A percentile compares a stretch with the other conserved stretches of the same genome.
Conservation (phyloP, 495 filamentous ascomycete species). For the Trichoderma orchidacearum region DNA sequence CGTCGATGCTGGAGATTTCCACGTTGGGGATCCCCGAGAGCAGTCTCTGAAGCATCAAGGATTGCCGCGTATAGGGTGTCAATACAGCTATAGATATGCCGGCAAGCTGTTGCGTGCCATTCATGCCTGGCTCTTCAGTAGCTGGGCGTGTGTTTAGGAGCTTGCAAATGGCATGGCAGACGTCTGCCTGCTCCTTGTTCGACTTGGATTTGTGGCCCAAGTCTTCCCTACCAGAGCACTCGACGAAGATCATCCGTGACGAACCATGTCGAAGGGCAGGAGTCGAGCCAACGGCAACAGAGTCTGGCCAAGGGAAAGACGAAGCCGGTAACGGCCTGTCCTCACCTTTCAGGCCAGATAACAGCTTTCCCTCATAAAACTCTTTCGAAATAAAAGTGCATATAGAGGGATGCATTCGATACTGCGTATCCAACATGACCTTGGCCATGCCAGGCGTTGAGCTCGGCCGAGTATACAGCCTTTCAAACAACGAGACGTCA, state of each 20-base stretch:
- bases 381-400: constrained; percentile 30
- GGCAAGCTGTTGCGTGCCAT: background rate
- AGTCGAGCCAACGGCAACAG: constrained; percentile 4
- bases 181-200: constrained; percentile 27
- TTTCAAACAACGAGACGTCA: constrained; percentile 37
- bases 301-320: background rate
- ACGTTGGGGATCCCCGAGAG: constrained; percentile 12
- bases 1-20: constrained; percentile 33
- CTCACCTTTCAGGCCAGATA: constrained; percentile 18
- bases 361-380: constrained; percentile 31
- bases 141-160: constrained; percentile 9
- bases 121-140: background rate
- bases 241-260: constrained; percentile 28
- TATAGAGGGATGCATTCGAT: constrained; percentile 36
- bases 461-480: constrained; percentile 19
- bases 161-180: constrained; percentile 18
- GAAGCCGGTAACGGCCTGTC: constrained; percentile 14
- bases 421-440: constrained; percentile 39
- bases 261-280: constrained; percentile 7
- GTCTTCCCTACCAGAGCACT: constrained; percentile 27
- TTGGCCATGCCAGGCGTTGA: constrained; percentile 5
- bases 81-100: constrained; percentile 25
- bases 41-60: constrained; percentile 17
- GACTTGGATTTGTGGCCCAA: constrained; percentile 26
- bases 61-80: constrained; percentile 31